Evolutionary conservation across 345 rosid genomes (phyloP), one percentile per base, ranked within the genome.

Genomic region (Salix viminalis): DNA sequence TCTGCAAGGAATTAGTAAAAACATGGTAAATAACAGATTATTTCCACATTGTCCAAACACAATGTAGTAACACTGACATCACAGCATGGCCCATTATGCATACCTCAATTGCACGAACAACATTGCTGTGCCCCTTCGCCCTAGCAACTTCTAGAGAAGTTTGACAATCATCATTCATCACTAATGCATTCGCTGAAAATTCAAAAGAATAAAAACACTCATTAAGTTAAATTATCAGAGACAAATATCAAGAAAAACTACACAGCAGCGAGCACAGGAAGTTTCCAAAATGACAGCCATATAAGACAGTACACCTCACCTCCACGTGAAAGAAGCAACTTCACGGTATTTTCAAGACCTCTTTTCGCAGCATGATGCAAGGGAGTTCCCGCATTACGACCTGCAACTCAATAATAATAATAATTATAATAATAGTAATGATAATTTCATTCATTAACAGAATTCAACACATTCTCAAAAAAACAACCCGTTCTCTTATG

Each of bases 341-440:
- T 90, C 21, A 96, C 97, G 69, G 88, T 91, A 75, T 74, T 84
- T 73, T 85, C 92, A 73, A 90, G 92, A 67, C 99, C 99, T 81
- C 93, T 86, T 85, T 96, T 96, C 4, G 97, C 97, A 11, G 99
- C 99, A 84, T 96, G 99, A 77, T 96, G 98, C 80, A 94, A 86
- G 23, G 99, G 98, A 76, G 97, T 96, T 44, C 99, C 98, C 1
- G 86, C 98, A 72, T 79, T 87, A 26, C 98, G 93, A 84, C 91
- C 99, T 96, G 54, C 69, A 83, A 32, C 41, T 64, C 75, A 79
- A 66, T 4, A 10, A 54, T 42, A 19, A 11, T 41, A 41, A 34
- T 34, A 34, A 4, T 32, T 4, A 32, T 34, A 34, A 34, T 34
- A 58, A 72, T 5, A 67, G 6, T 1, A 42, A 66, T 1, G 24